phyloP scores from a whole-genome alignment of 306 rosid species.

The Medicago ruthenica region DNA sequence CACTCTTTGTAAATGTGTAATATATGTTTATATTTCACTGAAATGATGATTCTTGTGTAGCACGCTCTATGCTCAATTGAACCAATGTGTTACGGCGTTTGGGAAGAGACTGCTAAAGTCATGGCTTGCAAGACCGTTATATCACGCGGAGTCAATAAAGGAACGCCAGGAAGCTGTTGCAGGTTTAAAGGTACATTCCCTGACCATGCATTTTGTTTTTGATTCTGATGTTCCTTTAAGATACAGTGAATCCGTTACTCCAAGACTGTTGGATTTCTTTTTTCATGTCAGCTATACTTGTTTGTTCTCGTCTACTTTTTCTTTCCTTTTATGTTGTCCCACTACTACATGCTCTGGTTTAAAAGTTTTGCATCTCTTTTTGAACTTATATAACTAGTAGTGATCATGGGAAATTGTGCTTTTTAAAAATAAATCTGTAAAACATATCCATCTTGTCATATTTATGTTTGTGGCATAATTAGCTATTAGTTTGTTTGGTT shows the following conservation, averaged over 20 bases:
- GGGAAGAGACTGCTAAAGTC: constrained; percentile 91
- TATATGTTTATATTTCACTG: constrained; percentile 43
- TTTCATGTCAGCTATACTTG: constrained; percentile 7
- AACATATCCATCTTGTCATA: constrained; percentile 1
- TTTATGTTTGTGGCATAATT: background rate
- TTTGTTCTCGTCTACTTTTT: constrained; percentile 23
- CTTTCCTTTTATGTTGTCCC: constrained; percentile 23
- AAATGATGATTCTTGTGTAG: constrained; percentile 55
- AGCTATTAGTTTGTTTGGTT: constrained; percentile 1
- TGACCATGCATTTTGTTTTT: constrained; percentile 33
- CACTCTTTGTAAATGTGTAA: background rate
- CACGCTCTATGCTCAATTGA: constrained; percentile 82
- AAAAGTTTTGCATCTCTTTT: background rate
- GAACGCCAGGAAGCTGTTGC: constrained; percentile 88
- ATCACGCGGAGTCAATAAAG: constrained; percentile 68
- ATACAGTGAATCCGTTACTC: background rate
- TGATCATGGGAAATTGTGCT: background rate
- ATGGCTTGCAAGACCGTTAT: constrained; percentile 96
- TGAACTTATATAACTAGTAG: constrained; percentile 1
- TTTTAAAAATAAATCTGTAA: constrained; percentile 21
- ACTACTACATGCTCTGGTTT: constrained; percentile 3
- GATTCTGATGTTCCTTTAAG: constrained; percentile 33
- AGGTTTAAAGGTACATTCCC: constrained; percentile 68
- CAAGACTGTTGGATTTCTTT: background rate
- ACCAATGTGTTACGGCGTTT: constrained; percentile 93